Conservation (phyloP, 257 asterid species). For the Nicotiana undulata region DNA sequence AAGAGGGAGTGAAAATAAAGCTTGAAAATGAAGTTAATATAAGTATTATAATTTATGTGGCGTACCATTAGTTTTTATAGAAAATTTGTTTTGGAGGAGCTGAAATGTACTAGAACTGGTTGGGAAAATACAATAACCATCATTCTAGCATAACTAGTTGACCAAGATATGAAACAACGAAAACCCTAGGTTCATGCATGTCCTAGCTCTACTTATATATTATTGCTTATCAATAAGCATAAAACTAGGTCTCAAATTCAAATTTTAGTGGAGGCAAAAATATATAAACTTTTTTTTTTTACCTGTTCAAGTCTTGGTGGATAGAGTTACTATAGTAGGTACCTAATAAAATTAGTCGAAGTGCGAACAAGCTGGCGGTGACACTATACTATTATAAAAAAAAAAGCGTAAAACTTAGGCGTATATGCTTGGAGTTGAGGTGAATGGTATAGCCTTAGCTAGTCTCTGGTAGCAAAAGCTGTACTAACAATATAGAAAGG, state of each 20-base stretch:
- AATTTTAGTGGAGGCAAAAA: too few relatives aligned
- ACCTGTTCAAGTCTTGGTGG: too few relatives aligned
- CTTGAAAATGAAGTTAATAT: neutral
- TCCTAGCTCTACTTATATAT: neutral
- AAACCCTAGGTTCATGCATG: neutral
- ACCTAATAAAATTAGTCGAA: too few relatives aligned
- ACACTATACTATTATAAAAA: too few relatives aligned
- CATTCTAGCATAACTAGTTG: neutral
- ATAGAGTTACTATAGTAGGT: too few relatives aligned
- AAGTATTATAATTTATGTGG: neutral
- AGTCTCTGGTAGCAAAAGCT: neutral
- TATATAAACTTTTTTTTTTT: too few relatives aligned
- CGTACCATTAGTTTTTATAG: neutral
- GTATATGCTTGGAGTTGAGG: neutral
- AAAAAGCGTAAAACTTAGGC: too few relatives aligned
- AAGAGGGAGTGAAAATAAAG: neutral
- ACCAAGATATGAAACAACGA: too few relatives aligned
- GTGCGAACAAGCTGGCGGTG: too few relatives aligned
- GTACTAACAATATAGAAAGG: neutral
- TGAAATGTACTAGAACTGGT: neutral
- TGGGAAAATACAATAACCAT: neutral
- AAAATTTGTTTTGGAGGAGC: neutral
- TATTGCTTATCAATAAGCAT: neutral
- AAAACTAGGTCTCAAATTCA: neutral
- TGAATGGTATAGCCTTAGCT: neutral